phyloP scores from a whole-genome alignment of 148 eudicot genomes.

The Chenopodium formosanum region DNA sequence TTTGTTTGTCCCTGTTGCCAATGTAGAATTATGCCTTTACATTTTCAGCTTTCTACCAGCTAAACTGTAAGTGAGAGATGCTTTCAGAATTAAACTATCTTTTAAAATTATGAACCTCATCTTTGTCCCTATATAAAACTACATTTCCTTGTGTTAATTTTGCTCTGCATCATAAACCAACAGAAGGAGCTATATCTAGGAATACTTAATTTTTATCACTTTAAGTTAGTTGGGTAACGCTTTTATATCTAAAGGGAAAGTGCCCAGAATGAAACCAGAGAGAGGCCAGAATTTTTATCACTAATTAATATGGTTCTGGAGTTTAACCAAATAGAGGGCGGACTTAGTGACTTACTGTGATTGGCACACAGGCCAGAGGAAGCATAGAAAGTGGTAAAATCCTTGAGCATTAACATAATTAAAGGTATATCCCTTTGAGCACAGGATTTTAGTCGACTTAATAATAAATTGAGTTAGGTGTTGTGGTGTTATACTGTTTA shows the following conservation, averaged over 20 bases:
- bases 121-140: background rate
- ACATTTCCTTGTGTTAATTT: background rate
- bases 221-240: background rate
- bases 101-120: background rate
- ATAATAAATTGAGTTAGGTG: background rate
- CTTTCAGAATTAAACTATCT: background rate
- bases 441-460: background rate
- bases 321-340: background rate
- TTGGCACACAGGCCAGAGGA: background rate
- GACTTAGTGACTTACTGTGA: background rate
- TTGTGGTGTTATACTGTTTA: background rate
- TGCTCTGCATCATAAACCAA: background rate
- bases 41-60: background rate
- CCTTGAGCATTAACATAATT: background rate
- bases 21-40: background rate
- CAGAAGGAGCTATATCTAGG: background rate
- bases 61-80: background rate
- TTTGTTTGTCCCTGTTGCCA: background rate
- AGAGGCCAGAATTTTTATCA: background rate
- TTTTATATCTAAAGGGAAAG: background rate
- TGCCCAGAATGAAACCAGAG: background rate
- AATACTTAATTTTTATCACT: background rate
- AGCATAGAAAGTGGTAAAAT: background rate
- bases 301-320: background rate
- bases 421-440: background rate